A percentile compares a stretch with the other conserved stretches of the same genome.
phyloP scores from a whole-genome alignment of 305 asterid species.

The Fraxinus ornus region DNA sequence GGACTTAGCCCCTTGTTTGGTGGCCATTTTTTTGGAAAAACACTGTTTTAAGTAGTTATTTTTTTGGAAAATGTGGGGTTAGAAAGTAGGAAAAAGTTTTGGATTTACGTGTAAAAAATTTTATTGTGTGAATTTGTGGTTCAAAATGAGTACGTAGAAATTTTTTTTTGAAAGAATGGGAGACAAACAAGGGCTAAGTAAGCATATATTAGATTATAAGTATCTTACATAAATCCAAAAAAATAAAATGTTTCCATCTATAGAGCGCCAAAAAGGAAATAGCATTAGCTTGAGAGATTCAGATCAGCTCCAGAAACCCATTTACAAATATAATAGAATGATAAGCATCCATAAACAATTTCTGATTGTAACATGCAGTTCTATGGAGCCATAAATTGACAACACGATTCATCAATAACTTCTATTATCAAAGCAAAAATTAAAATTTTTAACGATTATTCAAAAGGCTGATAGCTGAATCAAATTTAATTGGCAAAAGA shows the following conservation, averaged over 20 bases:
- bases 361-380: background rate
- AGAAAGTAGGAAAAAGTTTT: too few relatives aligned
- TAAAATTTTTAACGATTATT: background rate
- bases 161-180: too few relatives aligned
- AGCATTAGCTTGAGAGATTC: background rate
- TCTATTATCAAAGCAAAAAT: background rate
- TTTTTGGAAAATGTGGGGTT: too few relatives aligned
- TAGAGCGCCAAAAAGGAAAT: background rate
- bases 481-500: background rate
- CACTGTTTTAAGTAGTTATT: too few relatives aligned
- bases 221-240: background rate
- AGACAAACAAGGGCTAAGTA: background rate
- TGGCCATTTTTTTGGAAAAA: too few relatives aligned
- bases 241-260: background rate
- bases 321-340: background rate
- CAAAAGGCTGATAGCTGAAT: background rate
- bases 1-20: too few relatives aligned
- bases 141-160: too few relatives aligned
- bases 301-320: background rate
- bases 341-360: background rate
- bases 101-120: too few relatives aligned
- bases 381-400: background rate
- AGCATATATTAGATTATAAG: background rate
- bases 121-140: too few relatives aligned
- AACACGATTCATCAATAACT: background rate